Evolutionary conservation across 768 basidiomycete species (phyloP).

Genomic region (Kwoniella dejecticola): DNA sequence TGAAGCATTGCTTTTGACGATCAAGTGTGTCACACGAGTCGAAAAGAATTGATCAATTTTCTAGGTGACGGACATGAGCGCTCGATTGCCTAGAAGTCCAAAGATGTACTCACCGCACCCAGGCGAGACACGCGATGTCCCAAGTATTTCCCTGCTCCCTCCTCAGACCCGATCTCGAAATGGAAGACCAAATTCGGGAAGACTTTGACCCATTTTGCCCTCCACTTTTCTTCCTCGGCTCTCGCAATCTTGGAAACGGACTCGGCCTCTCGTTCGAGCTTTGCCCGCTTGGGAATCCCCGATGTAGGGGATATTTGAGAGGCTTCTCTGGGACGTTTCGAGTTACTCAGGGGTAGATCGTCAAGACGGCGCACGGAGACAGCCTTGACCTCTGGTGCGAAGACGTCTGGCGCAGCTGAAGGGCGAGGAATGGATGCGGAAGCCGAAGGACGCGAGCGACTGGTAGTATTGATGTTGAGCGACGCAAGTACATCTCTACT

Average conservation of each 20-base stretch:
- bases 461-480: conserved; percentile 10
- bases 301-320: neutral
- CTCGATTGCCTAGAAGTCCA: neutral
- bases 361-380: neutral
- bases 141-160: conserved; percentile 57
- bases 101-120: conserved; percentile 68
- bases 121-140: conserved; percentile 66
- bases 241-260: conserved; percentile 3
- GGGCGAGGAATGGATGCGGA: conserved; percentile 31
- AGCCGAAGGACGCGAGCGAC: neutral
- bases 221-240: conserved; percentile 65
- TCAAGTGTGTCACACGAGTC: conserved; percentile 79
- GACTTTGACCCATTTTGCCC: conserved; percentile 76
- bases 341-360: neutral
- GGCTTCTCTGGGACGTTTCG: conserved; percentile 16
- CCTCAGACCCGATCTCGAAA: conserved; percentile 66
- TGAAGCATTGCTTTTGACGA: conserved; percentile 30
- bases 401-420: conserved; percentile 38
- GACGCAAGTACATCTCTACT: conserved; percentile 18
- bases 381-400: conserved; percentile 18
- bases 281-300: conserved; percentile 8
- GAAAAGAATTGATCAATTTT: conserved; percentile 86
- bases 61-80: conserved; percentile 58
- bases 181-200: conserved; percentile 85
- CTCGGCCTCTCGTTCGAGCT: conserved; percentile 9